A percentile compares a stretch with the other conserved stretches of the same genome.
Conservation (phyloP, 345 rosid species). For the Geranium rotundifolium region DNA sequence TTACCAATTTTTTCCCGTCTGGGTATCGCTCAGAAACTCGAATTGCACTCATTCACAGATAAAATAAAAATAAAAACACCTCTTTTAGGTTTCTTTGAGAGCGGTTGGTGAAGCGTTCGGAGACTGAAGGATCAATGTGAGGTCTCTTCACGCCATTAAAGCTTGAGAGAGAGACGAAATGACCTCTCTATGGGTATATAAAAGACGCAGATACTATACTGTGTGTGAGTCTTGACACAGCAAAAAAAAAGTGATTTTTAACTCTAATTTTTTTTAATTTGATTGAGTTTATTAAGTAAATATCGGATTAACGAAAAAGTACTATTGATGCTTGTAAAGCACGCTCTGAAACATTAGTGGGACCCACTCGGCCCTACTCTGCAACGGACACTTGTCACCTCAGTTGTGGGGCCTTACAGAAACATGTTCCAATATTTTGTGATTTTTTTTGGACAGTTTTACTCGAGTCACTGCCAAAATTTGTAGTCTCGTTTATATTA, state of each 20-base stretch:
- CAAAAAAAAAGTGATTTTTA: too few relatives aligned
- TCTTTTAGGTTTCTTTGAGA: constrained; percentile 9
- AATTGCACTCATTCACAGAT: constrained; percentile 4
- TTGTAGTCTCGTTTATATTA: too few relatives aligned
- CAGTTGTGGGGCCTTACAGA: too few relatives aligned
- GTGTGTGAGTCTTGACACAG: background rate
- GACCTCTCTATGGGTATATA: background rate
- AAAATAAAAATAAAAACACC: background rate
- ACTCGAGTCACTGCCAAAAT: too few relatives aligned
- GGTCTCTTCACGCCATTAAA: constrained; percentile 20
- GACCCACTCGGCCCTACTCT: too few relatives aligned
- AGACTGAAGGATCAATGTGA: constrained; percentile 15
- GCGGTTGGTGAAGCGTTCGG: constrained; percentile 21
- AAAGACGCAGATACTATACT: background rate
- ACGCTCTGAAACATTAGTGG: too few relatives aligned
- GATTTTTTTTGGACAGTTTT: too few relatives aligned
- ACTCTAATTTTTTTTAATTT: background rate
- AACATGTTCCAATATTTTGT: too few relatives aligned
- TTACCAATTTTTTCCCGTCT: constrained; percentile 5
- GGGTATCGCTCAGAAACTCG: constrained; percentile 9
- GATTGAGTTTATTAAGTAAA: background rate
- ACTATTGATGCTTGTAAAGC: too few relatives aligned
- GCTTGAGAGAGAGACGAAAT: constrained; percentile 12
- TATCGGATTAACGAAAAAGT: background rate
- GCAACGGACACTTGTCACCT: too few relatives aligned